These are phyloP conservation scores for Candida sonorensis DNA, from an alignment of 805 yeast species.

Conservation along the genomic window DNA sequence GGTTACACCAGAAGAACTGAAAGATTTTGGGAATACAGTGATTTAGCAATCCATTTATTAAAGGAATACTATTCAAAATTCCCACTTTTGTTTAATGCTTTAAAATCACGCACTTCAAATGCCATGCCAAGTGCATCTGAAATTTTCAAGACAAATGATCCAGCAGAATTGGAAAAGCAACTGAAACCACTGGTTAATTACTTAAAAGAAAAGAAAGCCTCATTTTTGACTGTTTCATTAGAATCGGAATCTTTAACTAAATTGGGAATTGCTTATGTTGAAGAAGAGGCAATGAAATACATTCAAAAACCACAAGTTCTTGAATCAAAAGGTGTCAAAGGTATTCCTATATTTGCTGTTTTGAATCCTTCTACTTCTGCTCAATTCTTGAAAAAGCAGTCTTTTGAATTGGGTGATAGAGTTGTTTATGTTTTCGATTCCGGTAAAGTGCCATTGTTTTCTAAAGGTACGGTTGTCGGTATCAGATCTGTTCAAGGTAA, in stretches of 20 bases:
- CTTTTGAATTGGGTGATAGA: constrained; percentile 82
- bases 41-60: constrained; percentile 61
- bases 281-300: constrained; percentile 45
- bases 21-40: constrained; percentile 79
- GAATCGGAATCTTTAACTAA: constrained; percentile 75
- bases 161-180: no score
- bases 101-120: constrained; percentile 18
- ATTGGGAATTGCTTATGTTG: constrained; percentile 60
- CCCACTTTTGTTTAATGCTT: constrained; percentile 47
- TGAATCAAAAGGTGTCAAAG: constrained; percentile 54
- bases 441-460: constrained; percentile 83
- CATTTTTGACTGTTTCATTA: constrained; percentile 57
- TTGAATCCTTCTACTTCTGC: constrained; percentile 69
- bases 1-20: constrained; percentile 71
- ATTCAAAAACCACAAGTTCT: constrained; percentile 37
- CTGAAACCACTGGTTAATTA: constrained; percentile 29
- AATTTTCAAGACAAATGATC: constrained; percentile 33
- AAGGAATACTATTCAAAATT: constrained; percentile 54
- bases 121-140: constrained; percentile 33
- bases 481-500: constrained; percentile 51
- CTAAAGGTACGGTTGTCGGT: constrained; percentile 86
- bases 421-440: constrained; percentile 77
- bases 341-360: constrained; percentile 81
- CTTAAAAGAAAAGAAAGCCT: constrained; percentile 42
- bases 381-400: constrained; percentile 65